Evolutionary conservation across 306 rosid genomes (phyloP), one percentile per base, ranked within the genome.

Genomic region (Hippophae rhamnoides): DNA sequence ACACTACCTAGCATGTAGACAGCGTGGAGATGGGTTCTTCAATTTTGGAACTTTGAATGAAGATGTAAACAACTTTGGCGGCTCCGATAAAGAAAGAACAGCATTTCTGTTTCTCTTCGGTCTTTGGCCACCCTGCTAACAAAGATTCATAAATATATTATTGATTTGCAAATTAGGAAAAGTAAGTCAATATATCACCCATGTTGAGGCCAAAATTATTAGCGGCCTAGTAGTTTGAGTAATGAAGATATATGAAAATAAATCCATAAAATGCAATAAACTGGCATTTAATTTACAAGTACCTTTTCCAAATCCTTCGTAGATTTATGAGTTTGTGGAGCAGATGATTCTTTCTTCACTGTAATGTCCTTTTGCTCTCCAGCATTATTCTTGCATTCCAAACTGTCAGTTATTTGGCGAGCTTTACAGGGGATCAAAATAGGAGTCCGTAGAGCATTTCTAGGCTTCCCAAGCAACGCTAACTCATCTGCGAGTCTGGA

Each of bases 21-120:
- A 9, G 13, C 55, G 49, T 41, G 61, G 13, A 63, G 78, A 66
- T 47, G 79, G 0, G 38, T 61, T 60, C 90, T 85, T 90, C 76
- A 90, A 54, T 73, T 90, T 90, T 48, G 94, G 97, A 78, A 85
- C 83, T 81, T 77, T 86, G 69, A 90, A 84, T 58, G 69, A 38
- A 56, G 88, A 67, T n/a, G 94, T 63, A 78, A 90, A 84, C 65
- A 86, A 71, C 59, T 81, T 86, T 14, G 93, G 89, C 45, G 86
- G 72, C 54, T 42, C 75, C 0, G 65, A 67, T 43, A 51, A 13
- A 47, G 63, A 66, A 41, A 54, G 42, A 55, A n/a, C 76, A 7
- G 72, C 62, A 12, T 45, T 57, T 44, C 56, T 72, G 65, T 86
- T 80, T 82, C 94, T 83, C 84, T 90, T 90, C 54, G 59, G 72